These are phyloP conservation scores for Aspergillus bridgeri DNA, from an alignment of 495 filamentous ascomycete genomes.

Conservation along the genomic window DNA sequence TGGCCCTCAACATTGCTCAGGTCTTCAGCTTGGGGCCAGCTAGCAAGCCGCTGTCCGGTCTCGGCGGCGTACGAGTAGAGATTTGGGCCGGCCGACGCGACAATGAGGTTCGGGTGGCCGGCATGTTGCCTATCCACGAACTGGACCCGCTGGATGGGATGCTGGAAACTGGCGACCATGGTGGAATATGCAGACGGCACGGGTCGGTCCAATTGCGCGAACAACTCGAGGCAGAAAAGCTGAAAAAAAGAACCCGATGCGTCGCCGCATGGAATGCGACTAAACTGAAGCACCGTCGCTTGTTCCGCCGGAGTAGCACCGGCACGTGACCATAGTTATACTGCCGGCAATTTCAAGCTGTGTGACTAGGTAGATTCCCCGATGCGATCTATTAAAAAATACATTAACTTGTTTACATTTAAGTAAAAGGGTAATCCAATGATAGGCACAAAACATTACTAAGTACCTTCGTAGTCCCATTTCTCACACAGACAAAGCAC, in stretches of 20 bases:
- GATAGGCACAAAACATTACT: no score
- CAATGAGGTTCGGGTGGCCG: slow-evolving; percentile 36
- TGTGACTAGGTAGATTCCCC: no score
- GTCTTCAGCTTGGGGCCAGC: slow-evolving; percentile 47
- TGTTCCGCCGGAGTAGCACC: no score
- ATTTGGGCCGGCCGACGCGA: slow-evolving; percentile 55
- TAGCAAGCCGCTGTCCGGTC: slow-evolving; percentile 41
- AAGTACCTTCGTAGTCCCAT: no score
- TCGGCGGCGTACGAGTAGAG: slow-evolving; percentile 49
- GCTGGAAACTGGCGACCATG: slow-evolving; percentile 36
- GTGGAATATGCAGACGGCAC: not conserved
- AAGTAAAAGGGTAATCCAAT: no score
- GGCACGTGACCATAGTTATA: slow-evolving; percentile 4
- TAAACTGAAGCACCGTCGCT: no score
- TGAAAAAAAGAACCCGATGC: slow-evolving; percentile 4
- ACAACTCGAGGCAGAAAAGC: slow-evolving; percentile 7
- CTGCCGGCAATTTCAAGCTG: no score
- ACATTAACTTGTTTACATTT: no score
- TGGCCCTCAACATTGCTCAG: slow-evolving; percentile 26
- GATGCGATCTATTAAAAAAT: no score
- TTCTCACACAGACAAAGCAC: no score
- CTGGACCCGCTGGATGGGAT: slow-evolving; percentile 54
- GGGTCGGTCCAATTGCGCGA: not conserved
- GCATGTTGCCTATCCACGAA: slow-evolving; percentile 34
- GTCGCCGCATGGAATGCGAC: not conserved